phyloP scores from a whole-genome alignment of 2,329 filamentous ascomycete species.

The Dactylellina leptospora region DNA sequence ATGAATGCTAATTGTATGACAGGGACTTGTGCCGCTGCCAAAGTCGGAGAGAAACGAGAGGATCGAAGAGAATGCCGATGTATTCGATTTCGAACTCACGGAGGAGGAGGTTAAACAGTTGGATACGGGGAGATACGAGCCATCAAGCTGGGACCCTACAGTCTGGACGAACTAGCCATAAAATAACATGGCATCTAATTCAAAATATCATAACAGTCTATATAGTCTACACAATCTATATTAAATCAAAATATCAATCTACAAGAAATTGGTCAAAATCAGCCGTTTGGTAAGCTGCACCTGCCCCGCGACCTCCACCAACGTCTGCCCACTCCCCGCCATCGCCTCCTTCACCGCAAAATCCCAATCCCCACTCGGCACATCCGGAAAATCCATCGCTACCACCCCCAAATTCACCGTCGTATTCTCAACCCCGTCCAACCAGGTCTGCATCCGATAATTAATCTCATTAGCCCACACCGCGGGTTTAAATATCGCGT shows the following conservation, averaged over 20 bases:
- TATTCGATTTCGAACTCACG: conserved; percentile 68
- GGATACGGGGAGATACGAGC: conserved; percentile 66
- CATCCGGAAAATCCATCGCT: conserved; percentile 31
- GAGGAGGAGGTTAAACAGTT: conserved; percentile 66
- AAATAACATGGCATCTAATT: neutral
- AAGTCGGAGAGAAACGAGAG: conserved; percentile 76
- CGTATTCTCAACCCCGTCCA: conserved; percentile 13
- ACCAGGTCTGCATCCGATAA: conserved; percentile 12
- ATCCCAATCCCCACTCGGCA: conserved; percentile 11
- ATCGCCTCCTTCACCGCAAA: conserved; percentile 15
- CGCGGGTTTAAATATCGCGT: conserved; percentile 1
- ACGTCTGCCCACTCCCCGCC: conserved; percentile 8
- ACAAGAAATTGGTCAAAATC: conserved; percentile 31
- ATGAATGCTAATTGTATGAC: neutral
- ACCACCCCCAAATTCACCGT: conserved; percentile 20
- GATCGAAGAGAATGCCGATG: conserved; percentile 70
- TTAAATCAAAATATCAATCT: neutral
- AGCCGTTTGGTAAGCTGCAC: conserved; percentile 20
- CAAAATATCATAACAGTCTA: neutral
- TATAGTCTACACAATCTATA: neutral
- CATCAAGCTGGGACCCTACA: conserved; percentile 69
- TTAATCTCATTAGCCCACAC: conserved; percentile 34
- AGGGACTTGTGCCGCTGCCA: conserved; percentile 75
- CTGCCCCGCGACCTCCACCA: conserved; percentile 15
- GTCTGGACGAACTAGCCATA: conserved; percentile 42